These are phyloP conservation scores for Sphagnurus paluster DNA, from an alignment of 1,284 basidiomycete species.

Conservation along the genomic window DNA sequence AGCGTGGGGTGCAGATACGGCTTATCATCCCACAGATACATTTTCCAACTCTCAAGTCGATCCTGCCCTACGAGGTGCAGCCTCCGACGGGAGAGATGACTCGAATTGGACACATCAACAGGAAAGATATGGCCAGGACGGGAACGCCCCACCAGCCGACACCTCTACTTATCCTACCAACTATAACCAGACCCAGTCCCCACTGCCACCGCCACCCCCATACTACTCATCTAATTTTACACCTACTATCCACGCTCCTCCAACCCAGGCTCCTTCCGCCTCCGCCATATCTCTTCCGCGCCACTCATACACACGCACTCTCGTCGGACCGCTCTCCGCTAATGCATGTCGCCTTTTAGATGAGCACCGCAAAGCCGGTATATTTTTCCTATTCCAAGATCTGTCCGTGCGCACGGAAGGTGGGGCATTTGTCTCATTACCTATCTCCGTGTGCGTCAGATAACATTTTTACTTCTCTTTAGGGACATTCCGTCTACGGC, in stretches of 20 bases:
- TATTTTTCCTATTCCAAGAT: conserved; percentile 89
- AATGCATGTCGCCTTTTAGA: conserved; percentile 83
- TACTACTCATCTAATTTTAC: conserved; percentile 27
- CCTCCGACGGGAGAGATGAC: conserved; percentile 29
- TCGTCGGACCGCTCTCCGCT: conserved; percentile 84
- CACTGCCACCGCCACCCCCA: conserved; percentile 21
- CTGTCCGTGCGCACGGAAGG: conserved; percentile 82
- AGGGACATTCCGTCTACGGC: conserved; percentile 75
- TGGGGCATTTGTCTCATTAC: conserved; percentile 9
- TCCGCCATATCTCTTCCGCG: conserved; percentile 48
- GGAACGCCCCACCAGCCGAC: conserved; percentile 22
- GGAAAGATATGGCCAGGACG: conserved; percentile 22
- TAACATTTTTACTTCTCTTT: conserved; percentile 13
- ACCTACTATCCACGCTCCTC: conserved; percentile 27
- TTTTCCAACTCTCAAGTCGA: conserved; percentile 31
- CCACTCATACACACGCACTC: conserved; percentile 78
- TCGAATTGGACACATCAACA: conserved; percentile 29
- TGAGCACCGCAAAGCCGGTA: conserved; percentile 79
- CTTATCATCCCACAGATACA: conserved; percentile 28
- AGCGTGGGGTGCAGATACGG: conserved; percentile 32
- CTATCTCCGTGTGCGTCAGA: conserved; percentile 2
- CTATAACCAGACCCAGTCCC: conserved; percentile 20
- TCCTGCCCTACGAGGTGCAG: conserved; percentile 30
- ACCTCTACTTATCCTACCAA: conserved; percentile 24
- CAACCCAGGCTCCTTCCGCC: conserved; percentile 25